A percentile compares a stretch with the other conserved stretches of the same genome.
phyloP scores from a whole-genome alignment of 441 rosid species.

The Rhodomyrtus psidioides region DNA sequence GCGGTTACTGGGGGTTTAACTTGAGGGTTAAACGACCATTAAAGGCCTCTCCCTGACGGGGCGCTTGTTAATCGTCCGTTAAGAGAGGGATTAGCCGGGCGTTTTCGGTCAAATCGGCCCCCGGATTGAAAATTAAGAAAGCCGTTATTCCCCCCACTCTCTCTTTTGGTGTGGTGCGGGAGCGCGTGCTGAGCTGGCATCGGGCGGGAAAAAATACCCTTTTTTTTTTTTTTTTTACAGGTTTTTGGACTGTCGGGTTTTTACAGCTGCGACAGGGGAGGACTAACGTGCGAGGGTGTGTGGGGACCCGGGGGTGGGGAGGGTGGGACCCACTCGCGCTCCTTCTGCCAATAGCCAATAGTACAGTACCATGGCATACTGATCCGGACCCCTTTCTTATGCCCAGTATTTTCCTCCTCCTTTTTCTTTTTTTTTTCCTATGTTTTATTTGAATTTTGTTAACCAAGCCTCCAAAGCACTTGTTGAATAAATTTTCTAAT shows the following conservation, averaged over 20 bases:
- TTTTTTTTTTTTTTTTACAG: background rate
- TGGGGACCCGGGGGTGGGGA: no score
- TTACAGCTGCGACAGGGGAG: background rate
- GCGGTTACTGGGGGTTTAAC: background rate
- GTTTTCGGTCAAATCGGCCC: background rate
- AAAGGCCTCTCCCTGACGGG: background rate
- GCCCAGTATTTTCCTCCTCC: no score
- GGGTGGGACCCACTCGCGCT: background rate
- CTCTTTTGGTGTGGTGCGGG: background rate
- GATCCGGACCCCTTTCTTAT: background rate
- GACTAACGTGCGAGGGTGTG: background rate
- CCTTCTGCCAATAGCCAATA: background rate
- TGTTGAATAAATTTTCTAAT: background rate
- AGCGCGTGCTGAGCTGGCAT: background rate
- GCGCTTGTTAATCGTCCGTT: background rate
- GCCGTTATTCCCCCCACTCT: background rate
- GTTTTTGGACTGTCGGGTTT: background rate
- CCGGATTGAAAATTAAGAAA: background rate
- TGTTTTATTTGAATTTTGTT: background rate
- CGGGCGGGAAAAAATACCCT: background rate
- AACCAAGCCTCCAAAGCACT: background rate
- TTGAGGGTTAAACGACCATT: background rate
- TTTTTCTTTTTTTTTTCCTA: accelerated
- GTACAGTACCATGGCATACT: background rate
- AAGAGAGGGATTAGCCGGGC: background rate